Evolutionary conservation across 1,284 basidiomycete genomes (phyloP).

Genomic region (Ceratobasidium sp.): DNA sequence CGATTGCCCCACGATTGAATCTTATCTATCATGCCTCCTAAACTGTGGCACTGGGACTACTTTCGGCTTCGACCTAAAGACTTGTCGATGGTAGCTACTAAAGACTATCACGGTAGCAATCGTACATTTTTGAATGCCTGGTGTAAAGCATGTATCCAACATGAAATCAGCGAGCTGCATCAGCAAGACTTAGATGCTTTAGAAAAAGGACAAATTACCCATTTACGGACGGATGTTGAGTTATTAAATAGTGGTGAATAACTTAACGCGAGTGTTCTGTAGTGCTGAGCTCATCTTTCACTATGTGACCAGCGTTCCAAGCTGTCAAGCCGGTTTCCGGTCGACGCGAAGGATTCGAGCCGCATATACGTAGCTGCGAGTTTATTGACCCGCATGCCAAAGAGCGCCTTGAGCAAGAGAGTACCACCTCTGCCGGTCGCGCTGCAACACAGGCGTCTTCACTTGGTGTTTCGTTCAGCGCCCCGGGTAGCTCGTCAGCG

Average conservation of each 20-base stretch:
- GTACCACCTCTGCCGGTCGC: background rate
- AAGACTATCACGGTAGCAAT: constrained; percentile 14
- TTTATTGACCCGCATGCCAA: background rate
- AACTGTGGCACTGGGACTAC: constrained; percentile 19
- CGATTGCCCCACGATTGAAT: no score
- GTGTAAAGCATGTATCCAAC: background rate
- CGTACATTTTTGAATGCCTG: background rate
- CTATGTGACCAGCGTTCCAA: background rate
- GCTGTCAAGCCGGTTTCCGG: background rate
- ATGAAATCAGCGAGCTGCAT: background rate
- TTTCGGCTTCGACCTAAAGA: background rate
- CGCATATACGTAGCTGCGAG: background rate
- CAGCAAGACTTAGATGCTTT: background rate
- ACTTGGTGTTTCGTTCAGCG: background rate
- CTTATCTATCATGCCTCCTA: background rate
- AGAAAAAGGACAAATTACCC: background rate
- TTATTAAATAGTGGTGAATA: no score
- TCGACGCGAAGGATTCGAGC: background rate
- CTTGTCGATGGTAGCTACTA: background rate
- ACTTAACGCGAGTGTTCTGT: no score
- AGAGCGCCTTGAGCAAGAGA: background rate
- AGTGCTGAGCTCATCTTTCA: background rate
- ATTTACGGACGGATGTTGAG: no score
- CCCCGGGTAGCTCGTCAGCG: background rate
- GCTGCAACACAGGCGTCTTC: no score